These are phyloP conservation scores for Cytospora chrysosperma DNA, from an alignment of 2,329 filamentous ascomycete species.

Conservation along the genomic window DNA sequence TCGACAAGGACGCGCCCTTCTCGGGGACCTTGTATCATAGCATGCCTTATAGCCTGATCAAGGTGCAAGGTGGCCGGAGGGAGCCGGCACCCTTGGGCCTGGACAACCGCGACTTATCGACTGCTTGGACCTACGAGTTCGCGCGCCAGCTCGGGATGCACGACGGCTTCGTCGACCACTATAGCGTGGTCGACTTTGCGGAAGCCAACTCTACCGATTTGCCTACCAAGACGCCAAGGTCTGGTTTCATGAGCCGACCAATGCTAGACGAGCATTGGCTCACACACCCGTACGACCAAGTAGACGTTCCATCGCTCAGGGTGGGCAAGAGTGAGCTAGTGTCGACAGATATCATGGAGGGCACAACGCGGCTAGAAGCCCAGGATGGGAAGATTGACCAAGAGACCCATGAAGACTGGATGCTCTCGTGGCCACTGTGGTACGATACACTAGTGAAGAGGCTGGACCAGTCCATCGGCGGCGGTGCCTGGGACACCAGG, in stretches of 20 bases:
- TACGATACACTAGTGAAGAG: not conserved
- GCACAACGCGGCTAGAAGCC: constrained; percentile 1
- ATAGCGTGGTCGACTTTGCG: constrained; percentile 1
- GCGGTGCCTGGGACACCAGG: constrained; percentile 9
- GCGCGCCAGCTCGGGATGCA: constrained; percentile 17
- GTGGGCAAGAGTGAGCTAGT: not conserved
- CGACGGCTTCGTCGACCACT: constrained; percentile 15
- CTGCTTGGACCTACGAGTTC: constrained; percentile 18
- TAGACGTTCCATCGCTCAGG: constrained; percentile 9
- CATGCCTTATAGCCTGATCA: constrained; percentile 19
- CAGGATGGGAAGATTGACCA: not conserved
- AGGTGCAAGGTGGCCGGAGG: not conserved
- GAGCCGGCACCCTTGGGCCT: constrained; percentile 12
- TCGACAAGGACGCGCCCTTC: not conserved
- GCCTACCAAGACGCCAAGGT: not conserved
- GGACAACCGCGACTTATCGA: constrained; percentile 21
- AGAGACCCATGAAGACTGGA: not conserved
- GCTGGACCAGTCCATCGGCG: constrained; percentile 13
- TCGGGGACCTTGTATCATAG: not conserved
- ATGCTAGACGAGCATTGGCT: not conserved
- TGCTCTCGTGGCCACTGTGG: constrained; percentile 19
- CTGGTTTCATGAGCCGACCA: constrained; percentile 3
- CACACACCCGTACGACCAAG: constrained; percentile 4
- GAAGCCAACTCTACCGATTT: not conserved
- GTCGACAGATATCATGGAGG: not conserved